Conservation (phyloP, 768 basidiomycete genomes). For the Daedaleopsis sinensis region DNA sequence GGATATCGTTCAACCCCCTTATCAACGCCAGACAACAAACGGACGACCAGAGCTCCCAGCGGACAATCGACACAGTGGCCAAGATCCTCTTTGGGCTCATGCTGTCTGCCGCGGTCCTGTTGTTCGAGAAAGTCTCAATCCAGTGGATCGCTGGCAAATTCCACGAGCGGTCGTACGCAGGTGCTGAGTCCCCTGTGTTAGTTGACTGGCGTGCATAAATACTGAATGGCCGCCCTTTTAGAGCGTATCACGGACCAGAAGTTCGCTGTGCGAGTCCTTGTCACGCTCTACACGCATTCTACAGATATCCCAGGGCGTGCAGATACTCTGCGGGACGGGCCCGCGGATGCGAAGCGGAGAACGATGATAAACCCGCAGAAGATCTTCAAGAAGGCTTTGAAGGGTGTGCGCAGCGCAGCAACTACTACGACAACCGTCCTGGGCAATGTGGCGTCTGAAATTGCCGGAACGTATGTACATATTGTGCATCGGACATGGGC, state of each 20-base stretch:
- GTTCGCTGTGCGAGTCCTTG: constrained; percentile 69
- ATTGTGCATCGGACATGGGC: not conserved
- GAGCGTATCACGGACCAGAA: constrained; percentile 87
- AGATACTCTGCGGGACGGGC: constrained; percentile 56
- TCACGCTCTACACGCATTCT: constrained; percentile 79
- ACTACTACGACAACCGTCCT: constrained; percentile 80
- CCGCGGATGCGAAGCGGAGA: constrained; percentile 35
- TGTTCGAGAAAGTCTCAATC: constrained; percentile 84
- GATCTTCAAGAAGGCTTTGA: constrained; percentile 70
- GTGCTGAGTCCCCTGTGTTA: constrained; percentile 31
- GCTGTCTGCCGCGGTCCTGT: constrained; percentile 67
- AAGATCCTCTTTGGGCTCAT: constrained; percentile 76
- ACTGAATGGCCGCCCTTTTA: constrained; percentile 17
- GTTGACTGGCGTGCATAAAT: not conserved
- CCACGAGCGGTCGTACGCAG: constrained; percentile 75
- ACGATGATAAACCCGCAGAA: constrained; percentile 54
- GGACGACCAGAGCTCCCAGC: constrained; percentile 27
- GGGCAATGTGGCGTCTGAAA: constrained; percentile 64
- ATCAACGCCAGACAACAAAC: constrained; percentile 48
- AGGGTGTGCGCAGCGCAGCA: constrained; percentile 71
- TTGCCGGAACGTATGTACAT: constrained; percentile 47
- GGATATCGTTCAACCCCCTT: constrained; percentile 76
- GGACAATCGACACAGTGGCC: constrained; percentile 46
- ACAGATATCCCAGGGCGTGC: constrained; percentile 68
- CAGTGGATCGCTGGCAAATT: constrained; percentile 86